Conservation (phyloP, 768 basidiomycete genomes). For the Amanita molliuscula region DNA sequence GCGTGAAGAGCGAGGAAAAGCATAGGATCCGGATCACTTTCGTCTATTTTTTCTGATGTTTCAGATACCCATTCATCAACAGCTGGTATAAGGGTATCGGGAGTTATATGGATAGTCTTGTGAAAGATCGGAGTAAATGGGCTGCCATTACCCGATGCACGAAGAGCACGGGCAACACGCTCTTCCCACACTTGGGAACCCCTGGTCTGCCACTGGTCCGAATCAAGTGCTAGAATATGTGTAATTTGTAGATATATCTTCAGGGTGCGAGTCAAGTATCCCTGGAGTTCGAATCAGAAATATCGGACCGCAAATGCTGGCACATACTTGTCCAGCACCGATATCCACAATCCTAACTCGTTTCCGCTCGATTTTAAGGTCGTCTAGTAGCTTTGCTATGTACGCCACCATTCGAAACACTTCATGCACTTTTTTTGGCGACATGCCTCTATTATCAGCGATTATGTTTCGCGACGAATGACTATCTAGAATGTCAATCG, state of each 20-base stretch:
- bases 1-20: constrained; percentile 65
- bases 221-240: constrained; percentile 60
- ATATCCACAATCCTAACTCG: constrained; percentile 49
- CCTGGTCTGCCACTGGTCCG: constrained; percentile 43
- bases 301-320: constrained; percentile 3
- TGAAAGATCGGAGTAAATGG: constrained; percentile 34
- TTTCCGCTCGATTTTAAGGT: constrained; percentile 7
- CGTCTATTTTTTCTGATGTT: constrained; percentile 6
- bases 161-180: constrained; percentile 13
- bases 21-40: constrained; percentile 27
- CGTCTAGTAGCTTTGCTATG: constrained; percentile 21
- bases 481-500: background rate
- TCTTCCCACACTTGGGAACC: constrained; percentile 41
- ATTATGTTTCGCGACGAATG: background rate
- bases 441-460: constrained; percentile 38
- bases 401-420: constrained; percentile 54
- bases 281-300: constrained; percentile 23
- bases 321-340: constrained; percentile 58
- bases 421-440: constrained; percentile 71
- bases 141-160: constrained; percentile 5
- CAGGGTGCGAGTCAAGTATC: constrained; percentile 50
- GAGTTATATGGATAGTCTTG: constrained; percentile 43
- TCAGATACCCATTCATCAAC: constrained; percentile 43
- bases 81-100: constrained; percentile 31
- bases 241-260: constrained; percentile 20